Evolutionary conservation across 1,284 basidiomycete species (phyloP).

Genomic region (Heterobasidion annosum): DNA sequence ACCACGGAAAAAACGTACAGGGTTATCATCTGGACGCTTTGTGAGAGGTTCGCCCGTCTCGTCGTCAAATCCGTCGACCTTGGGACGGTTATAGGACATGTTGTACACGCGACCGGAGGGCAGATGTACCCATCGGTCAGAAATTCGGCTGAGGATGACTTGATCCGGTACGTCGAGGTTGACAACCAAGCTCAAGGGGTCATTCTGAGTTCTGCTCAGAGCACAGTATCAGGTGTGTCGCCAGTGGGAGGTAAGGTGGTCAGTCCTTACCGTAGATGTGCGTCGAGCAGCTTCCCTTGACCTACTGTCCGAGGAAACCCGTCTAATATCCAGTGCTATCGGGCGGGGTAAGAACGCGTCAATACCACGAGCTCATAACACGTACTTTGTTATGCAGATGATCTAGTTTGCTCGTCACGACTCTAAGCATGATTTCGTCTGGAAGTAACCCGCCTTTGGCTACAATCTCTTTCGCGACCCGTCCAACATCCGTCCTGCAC

Average conservation of each 20-base stretch:
- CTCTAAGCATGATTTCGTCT: constrained; percentile 70
- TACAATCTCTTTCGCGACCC: constrained; percentile 67
- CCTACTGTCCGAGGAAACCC: constrained; percentile 92
- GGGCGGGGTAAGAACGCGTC: not conserved
- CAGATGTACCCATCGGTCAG: constrained; percentile 91
- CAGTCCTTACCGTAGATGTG: constrained; percentile 50
- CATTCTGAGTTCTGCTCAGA: constrained; percentile 38
- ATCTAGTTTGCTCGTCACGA: constrained; percentile 67
- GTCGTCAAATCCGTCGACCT: constrained; percentile 82
- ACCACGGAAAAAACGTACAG: constrained; percentile 41
- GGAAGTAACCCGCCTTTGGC: constrained; percentile 68
- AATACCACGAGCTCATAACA: not conserved
- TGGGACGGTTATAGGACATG: constrained; percentile 84
- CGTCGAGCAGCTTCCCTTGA: constrained; percentile 83
- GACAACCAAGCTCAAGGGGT: constrained; percentile 76
- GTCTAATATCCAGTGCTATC: constrained; percentile 87
- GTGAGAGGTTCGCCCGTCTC: constrained; percentile 86
- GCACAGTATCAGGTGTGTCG: not conserved
- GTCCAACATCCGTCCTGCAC: constrained; percentile 57
- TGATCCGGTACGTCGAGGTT: constrained; percentile 90
- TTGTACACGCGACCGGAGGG: constrained; percentile 95
- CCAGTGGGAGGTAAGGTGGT: constrained; percentile 3
- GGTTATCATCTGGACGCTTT: constrained; percentile 89
- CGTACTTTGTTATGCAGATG: constrained; percentile 53
- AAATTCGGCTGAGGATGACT: constrained; percentile 85